A percentile compares a stretch with the other conserved stretches of the same genome.
Conservation (phyloP, 129 eudicot species). For the Lonicera japonica region DNA sequence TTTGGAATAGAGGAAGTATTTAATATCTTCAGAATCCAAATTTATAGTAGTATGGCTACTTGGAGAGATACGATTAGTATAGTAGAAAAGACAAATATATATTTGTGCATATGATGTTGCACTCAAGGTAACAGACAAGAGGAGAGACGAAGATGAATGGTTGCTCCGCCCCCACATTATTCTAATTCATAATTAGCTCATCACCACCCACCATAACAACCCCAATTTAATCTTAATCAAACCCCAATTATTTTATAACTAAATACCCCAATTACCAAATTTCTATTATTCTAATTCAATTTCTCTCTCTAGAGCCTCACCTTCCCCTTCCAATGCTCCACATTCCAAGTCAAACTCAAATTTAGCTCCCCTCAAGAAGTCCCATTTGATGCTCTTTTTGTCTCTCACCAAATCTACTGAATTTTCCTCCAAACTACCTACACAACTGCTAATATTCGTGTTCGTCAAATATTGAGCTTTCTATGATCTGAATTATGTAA, state of each 20-base stretch:
- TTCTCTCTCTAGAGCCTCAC: slow-evolving; percentile 19
- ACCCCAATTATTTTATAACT: slow-evolving; percentile 15
- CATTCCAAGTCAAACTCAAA: slow-evolving; percentile 37
- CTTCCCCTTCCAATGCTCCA: slow-evolving; percentile 26
- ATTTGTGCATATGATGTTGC: slow-evolving; percentile 26
- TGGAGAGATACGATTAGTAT: slow-evolving; percentile 24
- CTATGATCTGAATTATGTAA: slow-evolving; percentile 4
- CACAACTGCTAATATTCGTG: neutral
- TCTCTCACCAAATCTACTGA: slow-evolving; percentile 11
- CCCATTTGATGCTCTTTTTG: slow-evolving; percentile 16
- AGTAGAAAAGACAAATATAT: slow-evolving; percentile 27
- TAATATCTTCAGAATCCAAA: neutral
- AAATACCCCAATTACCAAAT: slow-evolving; percentile 21
- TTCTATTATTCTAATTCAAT: slow-evolving; percentile 32
- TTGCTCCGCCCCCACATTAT: slow-evolving; percentile 48
- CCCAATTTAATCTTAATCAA: slow-evolving; percentile 20
- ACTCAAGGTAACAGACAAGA: slow-evolving; percentile 42
- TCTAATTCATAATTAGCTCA: slow-evolving; percentile 20
- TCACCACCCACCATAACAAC: slow-evolving; percentile 32
- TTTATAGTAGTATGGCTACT: neutral
- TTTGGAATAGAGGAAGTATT: neutral
- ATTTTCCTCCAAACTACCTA: too few relatives aligned
- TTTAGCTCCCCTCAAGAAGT: slow-evolving; percentile 27
- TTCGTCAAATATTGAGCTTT: slow-evolving; percentile 1
- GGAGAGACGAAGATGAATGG: slow-evolving; percentile 41